Conservation (phyloP, 2,329 filamentous ascomycete species). For the Trichoderma sp. region DNA sequence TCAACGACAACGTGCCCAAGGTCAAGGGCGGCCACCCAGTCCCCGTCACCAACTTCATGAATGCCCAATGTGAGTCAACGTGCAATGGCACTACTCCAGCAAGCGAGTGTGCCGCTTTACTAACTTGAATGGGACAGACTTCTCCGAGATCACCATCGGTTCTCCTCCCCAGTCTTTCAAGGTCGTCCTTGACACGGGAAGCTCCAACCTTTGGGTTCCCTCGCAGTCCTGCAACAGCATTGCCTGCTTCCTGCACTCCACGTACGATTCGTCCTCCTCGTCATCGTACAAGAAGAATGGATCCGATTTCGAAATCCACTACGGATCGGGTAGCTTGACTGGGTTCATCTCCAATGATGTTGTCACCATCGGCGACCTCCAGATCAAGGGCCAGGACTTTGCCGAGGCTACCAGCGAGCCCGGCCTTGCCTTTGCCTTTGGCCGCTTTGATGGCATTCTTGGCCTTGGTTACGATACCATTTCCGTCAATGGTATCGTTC, state of each 20-base stretch:
- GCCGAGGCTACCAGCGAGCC: constrained; percentile 96
- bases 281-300: constrained; percentile 95
- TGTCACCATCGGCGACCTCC: constrained; percentile 84
- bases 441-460: constrained; percentile 94
- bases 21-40: constrained; percentile 73
- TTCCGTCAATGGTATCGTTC: constrained; percentile 92
- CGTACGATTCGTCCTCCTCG: constrained; percentile 90
- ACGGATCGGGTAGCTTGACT: constrained; percentile 91
- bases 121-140: constrained; percentile 61
- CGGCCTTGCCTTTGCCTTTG: constrained; percentile 95
- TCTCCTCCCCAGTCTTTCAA: constrained; percentile 95
- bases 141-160: constrained; percentile 92
- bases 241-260: constrained; percentile 95
- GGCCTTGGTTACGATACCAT: constrained; percentile 94
- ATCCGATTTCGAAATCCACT: constrained; percentile 86
- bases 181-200: constrained; percentile 96
- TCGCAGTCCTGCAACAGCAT: constrained; percentile 89
- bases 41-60: constrained; percentile 95
- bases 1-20: constrained; percentile 71
- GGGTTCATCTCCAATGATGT: constrained; percentile 92
- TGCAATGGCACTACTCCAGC: background rate
- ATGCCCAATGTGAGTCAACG: constrained; percentile 82
- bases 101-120: background rate
- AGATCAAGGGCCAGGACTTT: constrained; percentile 87
- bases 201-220: constrained; percentile 98